Conservation (phyloP, 805 yeast genomes). For the Lipomyces anomalus region DNA sequence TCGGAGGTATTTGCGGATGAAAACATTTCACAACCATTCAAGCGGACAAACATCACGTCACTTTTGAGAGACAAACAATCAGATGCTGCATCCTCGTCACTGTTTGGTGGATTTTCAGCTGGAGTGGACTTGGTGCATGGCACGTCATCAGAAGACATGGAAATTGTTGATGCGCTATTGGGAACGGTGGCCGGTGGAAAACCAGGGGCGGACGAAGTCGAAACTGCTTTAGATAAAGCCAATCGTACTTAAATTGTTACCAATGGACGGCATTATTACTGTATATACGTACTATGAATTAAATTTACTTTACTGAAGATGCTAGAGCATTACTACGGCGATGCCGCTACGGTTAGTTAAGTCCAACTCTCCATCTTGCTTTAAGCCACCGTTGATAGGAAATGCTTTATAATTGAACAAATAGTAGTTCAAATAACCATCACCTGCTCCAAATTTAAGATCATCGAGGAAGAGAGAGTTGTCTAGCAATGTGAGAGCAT, state of each 20-base stretch:
- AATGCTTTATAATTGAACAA: slow-evolving; percentile 83
- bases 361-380: slow-evolving; percentile 48
- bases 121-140: background rate
- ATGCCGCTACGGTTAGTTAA: slow-evolving; percentile 64
- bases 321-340: slow-evolving; percentile 79
- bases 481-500: slow-evolving; percentile 87
- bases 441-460: slow-evolving; percentile 87
- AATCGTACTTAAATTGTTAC: too few relatives aligned
- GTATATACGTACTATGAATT: too few relatives aligned
- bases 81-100: background rate
- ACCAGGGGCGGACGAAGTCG: background rate
- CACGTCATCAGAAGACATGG: background rate
- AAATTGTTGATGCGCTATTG: background rate
- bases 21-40: background rate
- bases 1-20: background rate
- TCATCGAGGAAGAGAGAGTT: slow-evolving; percentile 76
- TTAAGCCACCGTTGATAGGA: slow-evolving; percentile 75
- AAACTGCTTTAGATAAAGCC: too few relatives aligned
- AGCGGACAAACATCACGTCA: background rate
- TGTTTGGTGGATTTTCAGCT: background rate
- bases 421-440: slow-evolving; percentile 85
- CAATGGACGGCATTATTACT: too few relatives aligned
- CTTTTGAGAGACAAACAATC: background rate
- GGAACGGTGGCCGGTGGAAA: background rate
- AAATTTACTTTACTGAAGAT: background rate